Evolutionary conservation across 768 basidiomycete species (phyloP).

Genomic region (Pleurotus tuoliensis): DNA sequence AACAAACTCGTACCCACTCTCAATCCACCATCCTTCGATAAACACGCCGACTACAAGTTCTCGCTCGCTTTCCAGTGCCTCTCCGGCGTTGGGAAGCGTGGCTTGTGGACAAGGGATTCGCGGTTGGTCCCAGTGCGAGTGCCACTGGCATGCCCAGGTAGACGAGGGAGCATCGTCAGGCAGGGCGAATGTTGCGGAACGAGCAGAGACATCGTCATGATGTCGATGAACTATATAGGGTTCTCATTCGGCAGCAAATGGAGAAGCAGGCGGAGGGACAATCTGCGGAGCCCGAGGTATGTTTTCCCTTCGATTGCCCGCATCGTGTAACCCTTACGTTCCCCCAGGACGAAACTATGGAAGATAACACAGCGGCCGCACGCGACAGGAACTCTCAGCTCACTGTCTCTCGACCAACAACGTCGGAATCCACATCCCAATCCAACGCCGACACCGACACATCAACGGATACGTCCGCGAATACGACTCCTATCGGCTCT

Average conservation of each 20-base stretch:
- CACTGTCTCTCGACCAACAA: constrained; percentile 14
- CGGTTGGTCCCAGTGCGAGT: constrained; percentile 75
- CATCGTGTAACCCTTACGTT: not conserved
- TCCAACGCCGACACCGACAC: constrained; percentile 56
- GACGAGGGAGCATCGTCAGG: constrained; percentile 68
- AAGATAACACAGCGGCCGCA: constrained; percentile 13
- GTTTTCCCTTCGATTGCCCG: constrained; percentile 4
- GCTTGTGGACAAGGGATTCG: constrained; percentile 84
- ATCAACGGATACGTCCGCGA: constrained; percentile 57
- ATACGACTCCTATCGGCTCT: constrained; percentile 54
- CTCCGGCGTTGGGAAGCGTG: constrained; percentile 97
- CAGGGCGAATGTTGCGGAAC: constrained; percentile 50
- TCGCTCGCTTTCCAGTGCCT: constrained; percentile 95
- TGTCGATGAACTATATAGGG: constrained; percentile 25
- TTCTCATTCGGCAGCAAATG: too few species aligned
- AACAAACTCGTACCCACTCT: constrained; percentile 56
- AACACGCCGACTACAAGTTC: constrained; percentile 84
- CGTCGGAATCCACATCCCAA: constrained; percentile 20
- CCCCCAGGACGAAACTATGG: constrained; percentile 23
- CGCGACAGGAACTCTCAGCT: constrained; percentile 16
- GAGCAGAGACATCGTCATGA: constrained; percentile 56
- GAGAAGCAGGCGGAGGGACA: too few species aligned
- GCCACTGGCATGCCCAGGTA: constrained; percentile 74
- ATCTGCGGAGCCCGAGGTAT: constrained; percentile 9
- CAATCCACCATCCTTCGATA: constrained; percentile 70